A percentile compares a stretch with the other conserved stretches of the same genome.
These are phyloP conservation scores for Penicillium arizonense DNA, from an alignment of 495 filamentous ascomycete species.

Conservation along the genomic window DNA sequence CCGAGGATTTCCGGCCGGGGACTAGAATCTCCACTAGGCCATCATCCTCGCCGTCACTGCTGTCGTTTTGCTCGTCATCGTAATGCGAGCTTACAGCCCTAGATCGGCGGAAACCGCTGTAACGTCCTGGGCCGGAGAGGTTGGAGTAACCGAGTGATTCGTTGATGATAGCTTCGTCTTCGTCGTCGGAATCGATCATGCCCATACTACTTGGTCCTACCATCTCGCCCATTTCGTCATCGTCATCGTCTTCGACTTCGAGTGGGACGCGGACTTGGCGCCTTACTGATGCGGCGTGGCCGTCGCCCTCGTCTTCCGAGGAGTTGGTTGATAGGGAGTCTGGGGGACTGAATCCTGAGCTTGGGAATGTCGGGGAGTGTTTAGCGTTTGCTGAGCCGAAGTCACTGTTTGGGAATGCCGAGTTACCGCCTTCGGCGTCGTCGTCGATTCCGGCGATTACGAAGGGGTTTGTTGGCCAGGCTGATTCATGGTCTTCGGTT, in stretches of 20 bases:
- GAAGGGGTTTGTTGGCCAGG: conserved; percentile 44
- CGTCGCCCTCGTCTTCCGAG: conserved; percentile 41
- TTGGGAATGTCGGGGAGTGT: conserved; percentile 37
- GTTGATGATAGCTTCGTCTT: conserved; percentile 50
- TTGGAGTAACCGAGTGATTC: conserved; percentile 46
- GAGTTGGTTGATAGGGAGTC: conserved; percentile 42
- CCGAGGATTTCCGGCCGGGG: conserved; percentile 40
- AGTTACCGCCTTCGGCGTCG: conserved; percentile 42
- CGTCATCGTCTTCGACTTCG: conserved; percentile 49
- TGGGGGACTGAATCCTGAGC: conserved; percentile 43
- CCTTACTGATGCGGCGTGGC: conserved; percentile 29
- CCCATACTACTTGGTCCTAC: conserved; percentile 38
- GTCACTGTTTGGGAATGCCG: conserved; percentile 37
- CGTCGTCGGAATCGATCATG: conserved; percentile 47
- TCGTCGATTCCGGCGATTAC: conserved; percentile 45
- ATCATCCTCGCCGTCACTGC: conserved; percentile 48
- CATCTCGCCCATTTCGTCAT: conserved; percentile 52
- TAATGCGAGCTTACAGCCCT: conserved; percentile 36
- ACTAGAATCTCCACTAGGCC: conserved; percentile 50
- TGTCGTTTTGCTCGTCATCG: conserved; percentile 44
- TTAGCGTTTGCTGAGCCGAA: conserved; percentile 30
- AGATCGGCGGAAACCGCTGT: conserved; percentile 32
- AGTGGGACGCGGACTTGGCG: conserved; percentile 43
- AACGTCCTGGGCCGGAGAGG: conserved; percentile 32
- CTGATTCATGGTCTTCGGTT: conserved; percentile 23